Percentiles rank a stretch among this genome's conserved stretches.
phyloP scores from a whole-genome alignment of 345 rosid genomes.

The Eucalyptus lansdowneana region DNA sequence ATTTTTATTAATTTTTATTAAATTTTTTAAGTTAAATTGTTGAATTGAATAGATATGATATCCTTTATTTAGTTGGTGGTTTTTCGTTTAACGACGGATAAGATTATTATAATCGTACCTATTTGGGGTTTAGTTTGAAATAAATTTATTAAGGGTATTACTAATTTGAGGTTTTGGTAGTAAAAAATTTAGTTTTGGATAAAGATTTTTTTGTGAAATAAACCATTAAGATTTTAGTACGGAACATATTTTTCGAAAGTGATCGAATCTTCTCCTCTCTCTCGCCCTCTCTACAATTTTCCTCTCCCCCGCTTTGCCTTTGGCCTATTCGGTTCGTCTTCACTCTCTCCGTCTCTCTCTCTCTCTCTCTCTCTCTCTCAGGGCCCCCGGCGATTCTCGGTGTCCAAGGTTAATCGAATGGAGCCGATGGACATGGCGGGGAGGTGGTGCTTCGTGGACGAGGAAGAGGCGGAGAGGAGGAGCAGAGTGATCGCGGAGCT shows the following conservation, averaged over 20 bases:
- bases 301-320: neutral
- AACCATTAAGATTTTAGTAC: neutral
- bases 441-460: neutral
- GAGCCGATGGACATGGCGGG: neutral
- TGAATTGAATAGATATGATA: no score
- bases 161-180: no score
- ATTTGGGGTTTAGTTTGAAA: no score
- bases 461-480: slow-evolving; percentile 10
- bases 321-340: neutral
- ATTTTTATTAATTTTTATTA: rapidly evolving
- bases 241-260: neutral
- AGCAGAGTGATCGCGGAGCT: slow-evolving; percentile 34
- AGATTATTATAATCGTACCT: rapidly evolving
- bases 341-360: neutral
- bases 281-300: neutral
- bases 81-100: rapidly evolving
- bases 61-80: rapidly evolving
- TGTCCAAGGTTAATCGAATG: neutral
- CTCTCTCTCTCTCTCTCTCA: neutral
- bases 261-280: neutral
- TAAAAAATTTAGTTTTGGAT: no score
- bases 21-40: rapidly evolving
- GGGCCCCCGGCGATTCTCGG: neutral
- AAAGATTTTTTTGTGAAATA: no score
- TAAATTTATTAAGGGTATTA: no score